phyloP scores from a whole-genome alignment of 2,329 filamentous ascomycete species.

The Stemphylium beticola region DNA sequence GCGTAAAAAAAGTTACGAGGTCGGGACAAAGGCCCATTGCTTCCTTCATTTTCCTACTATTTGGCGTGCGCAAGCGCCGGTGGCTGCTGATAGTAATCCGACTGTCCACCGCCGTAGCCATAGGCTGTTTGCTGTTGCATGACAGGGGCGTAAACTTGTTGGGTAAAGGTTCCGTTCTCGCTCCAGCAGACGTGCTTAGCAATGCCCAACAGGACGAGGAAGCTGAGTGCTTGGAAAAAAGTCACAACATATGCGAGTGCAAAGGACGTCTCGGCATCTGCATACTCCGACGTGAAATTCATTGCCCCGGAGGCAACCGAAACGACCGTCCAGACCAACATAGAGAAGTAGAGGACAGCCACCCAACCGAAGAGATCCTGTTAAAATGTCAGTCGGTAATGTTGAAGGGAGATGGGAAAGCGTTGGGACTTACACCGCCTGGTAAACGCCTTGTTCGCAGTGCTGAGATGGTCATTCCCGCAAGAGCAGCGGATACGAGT shows the following conservation, averaged over 20 bases:
- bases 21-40: too few species aligned
- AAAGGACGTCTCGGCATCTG: neutral
- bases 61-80: constrained; percentile 8
- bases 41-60: neutral
- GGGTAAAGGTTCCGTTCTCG: neutral
- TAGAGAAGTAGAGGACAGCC: constrained; percentile 20
- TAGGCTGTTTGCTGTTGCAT: constrained; percentile 14
- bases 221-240: constrained; percentile 27
- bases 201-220: constrained; percentile 27
- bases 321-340: constrained; percentile 27
- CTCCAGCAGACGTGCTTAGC: constrained; percentile 26
- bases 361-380: constrained; percentile 29
- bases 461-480: constrained; percentile 18
- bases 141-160: constrained; percentile 3
- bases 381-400: neutral
- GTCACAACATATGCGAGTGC: constrained; percentile 21
- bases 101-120: constrained; percentile 13
- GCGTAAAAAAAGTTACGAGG: neutral
- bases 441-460: constrained; percentile 22
- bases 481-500: constrained; percentile 17
- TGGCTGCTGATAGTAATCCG: constrained; percentile 25
- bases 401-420: neutral
- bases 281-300: neutral
- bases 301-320: neutral
- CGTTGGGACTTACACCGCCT: constrained; percentile 23